Base-by-base conservation (phyloP, 352 stramenopile genomes). In the Phytophthora aleatoria region DNA sequence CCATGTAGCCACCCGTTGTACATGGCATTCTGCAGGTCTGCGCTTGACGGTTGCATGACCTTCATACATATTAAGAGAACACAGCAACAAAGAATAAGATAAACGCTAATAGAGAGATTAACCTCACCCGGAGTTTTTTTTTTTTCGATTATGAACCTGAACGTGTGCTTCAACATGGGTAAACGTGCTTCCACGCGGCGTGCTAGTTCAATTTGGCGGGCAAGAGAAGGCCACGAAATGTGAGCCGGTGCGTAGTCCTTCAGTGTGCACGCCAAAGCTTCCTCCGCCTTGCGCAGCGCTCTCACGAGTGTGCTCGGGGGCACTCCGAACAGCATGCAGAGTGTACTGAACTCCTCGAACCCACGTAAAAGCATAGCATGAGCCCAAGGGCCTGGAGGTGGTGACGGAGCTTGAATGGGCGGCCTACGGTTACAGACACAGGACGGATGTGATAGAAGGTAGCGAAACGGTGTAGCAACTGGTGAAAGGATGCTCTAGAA, bases 111-210 rank as follows among this genome's bases (percentile, higher is more conserved):
- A n/a, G n/a, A n/a, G n/a, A n/a, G n/a, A n/a, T n/a, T n/a, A n/a
- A n/a, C n/a, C n/a, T n/a, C n/a, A n/a, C n/a, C n/a, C n/a, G n/a
- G n/a, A n/a, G n/a, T n/a, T n/a, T n/a, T n/a, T n/a, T 53, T 61
- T 26, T 54, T 61, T 5, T 43, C 31, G 8, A 54, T 31, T 5
- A 61, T 61, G 33, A 64, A 55, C 3, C 57, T 11, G 66, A 74
- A 49, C 2, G 44, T 61, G 61, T 81, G 9, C 71, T 64, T 30
- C 52, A 61, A 42, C 5, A 61, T 11, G 20, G 54, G 43, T 20
- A 83, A 52, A 31, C 72, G 11, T 65, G 60, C 7, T 55, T 82
- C n/a, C 52, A 83, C 64, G 3, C 24, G 3, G 16, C 27, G 24
- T 12, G 43, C 20, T 31, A 61, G 16, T 30, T 52, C 8, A 6